phyloP scores from a whole-genome alignment of 2,329 filamentous ascomycete species.

The Ceratocystis colombiana region DNA sequence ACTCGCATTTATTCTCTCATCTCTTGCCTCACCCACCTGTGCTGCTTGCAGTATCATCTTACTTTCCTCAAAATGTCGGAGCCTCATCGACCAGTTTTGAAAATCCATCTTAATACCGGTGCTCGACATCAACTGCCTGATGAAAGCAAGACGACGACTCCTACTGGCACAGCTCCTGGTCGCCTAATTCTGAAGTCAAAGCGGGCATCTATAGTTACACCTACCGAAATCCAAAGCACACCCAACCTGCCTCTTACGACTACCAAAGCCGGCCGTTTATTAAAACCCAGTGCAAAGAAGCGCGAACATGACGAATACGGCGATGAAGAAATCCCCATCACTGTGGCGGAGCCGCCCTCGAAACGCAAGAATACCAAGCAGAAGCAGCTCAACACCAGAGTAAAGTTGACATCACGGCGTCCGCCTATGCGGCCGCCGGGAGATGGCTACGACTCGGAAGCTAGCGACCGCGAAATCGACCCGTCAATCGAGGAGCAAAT shows the following conservation, averaged over 20 bases:
- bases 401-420: slow-evolving; percentile 40
- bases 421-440: slow-evolving; percentile 61
- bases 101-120: slow-evolving; percentile 27
- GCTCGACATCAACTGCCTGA: slow-evolving; percentile 24
- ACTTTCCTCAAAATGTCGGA: slow-evolving; percentile 20
- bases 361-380: slow-evolving; percentile 36
- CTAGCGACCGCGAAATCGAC: slow-evolving; percentile 78
- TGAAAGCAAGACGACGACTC: slow-evolving; percentile 26
- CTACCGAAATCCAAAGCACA: slow-evolving; percentile 28
- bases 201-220: slow-evolving; percentile 35
- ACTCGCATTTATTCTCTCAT: neutral
- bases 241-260: slow-evolving; percentile 34
- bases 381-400: slow-evolving; percentile 37
- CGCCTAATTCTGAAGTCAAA: slow-evolving; percentile 37
- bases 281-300: slow-evolving; percentile 55
- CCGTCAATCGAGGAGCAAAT: slow-evolving; percentile 85
- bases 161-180: slow-evolving; percentile 26
- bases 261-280: slow-evolving; percentile 50
- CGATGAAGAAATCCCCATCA: slow-evolving; percentile 37
- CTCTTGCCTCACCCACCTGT: neutral
- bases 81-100: slow-evolving; percentile 29
- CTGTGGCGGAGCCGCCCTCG: slow-evolving; percentile 33
- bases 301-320: slow-evolving; percentile 47
- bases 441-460: slow-evolving; percentile 93
- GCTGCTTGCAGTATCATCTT: neutral